These are phyloP conservation scores for Alternaria hordeiaustralica DNA, from an alignment of 2,329 filamentous ascomycete genomes.

Conservation along the genomic window DNA sequence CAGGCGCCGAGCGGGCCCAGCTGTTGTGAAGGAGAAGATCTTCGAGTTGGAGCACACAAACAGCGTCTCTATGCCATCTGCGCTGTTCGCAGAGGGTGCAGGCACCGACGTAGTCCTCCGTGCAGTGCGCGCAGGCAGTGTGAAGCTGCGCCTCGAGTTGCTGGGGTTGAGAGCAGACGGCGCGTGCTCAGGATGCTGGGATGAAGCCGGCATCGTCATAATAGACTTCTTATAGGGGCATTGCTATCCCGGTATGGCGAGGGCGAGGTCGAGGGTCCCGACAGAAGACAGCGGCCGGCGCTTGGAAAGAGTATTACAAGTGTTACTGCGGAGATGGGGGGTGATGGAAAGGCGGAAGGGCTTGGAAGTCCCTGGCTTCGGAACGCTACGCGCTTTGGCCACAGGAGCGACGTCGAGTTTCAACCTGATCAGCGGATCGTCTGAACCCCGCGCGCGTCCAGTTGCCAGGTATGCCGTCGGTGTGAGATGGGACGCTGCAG, in stretches of 20 bases:
- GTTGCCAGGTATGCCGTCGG: not conserved
- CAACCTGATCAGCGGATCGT: constrained; percentile 15
- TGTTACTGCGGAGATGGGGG: constrained; percentile 1
- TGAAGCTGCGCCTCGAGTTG: constrained; percentile 55
- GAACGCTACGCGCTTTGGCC: constrained; percentile 14
- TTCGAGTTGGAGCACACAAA: constrained; percentile 76
- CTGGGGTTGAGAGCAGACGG: constrained; percentile 22
- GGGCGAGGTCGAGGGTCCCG: not conserved
- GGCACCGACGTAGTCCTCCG: constrained; percentile 38
- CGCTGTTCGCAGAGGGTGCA: constrained; percentile 47
- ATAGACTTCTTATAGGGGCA: constrained; percentile 35
- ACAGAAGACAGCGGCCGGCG: constrained; percentile 7
- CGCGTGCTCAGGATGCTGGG: constrained; percentile 36
- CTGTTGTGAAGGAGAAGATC: constrained; percentile 68
- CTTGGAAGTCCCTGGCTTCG: constrained; percentile 15
- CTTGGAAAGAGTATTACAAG: not conserved
- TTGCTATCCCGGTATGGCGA: constrained; percentile 12
- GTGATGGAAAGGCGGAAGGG: constrained; percentile 11
- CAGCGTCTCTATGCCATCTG: constrained; percentile 67
- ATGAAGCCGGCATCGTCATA: constrained; percentile 43
- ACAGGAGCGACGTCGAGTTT: constrained; percentile 7
- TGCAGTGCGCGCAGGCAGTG: constrained; percentile 52
- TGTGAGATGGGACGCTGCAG: not conserved
- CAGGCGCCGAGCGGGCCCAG: constrained; percentile 39
- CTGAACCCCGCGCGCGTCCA: constrained; percentile 8